phyloP scores from a whole-genome alignment of 768 basidiomycete species.

The Crucibulum laeve region DNA sequence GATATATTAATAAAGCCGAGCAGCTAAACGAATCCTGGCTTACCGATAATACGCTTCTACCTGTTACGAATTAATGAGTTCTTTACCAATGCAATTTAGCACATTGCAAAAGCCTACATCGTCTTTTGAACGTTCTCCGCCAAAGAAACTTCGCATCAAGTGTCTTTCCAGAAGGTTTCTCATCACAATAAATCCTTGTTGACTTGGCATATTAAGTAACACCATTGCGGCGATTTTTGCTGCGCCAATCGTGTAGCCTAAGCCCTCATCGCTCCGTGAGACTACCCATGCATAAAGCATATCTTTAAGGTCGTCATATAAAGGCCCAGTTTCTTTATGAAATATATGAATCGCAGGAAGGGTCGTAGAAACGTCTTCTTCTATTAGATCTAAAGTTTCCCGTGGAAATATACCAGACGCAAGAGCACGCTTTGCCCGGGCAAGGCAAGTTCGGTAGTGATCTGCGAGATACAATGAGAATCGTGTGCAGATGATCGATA shows the following conservation, averaged over 20 bases:
- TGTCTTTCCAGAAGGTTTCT: conserved; percentile 83
- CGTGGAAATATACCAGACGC: conserved; percentile 62
- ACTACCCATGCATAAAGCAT: conserved; percentile 88
- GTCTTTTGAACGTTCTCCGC: conserved; percentile 62
- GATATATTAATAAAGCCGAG: not conserved
- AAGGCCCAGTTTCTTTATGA: conserved; percentile 66
- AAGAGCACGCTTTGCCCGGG: conserved; percentile 71
- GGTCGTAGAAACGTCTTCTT: conserved; percentile 70
- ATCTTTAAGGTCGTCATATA: conserved; percentile 80
- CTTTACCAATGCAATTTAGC: conserved; percentile 1
- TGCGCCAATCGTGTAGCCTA: conserved; percentile 66
- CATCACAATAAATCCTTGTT: conserved; percentile 77
- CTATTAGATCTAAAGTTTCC: conserved; percentile 57
- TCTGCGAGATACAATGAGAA: conserved; percentile 35
- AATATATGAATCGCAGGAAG: conserved; percentile 81
- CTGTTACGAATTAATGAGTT: conserved; percentile 31
- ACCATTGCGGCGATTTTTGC: conserved; percentile 85
- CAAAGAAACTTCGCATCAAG: conserved; percentile 82
- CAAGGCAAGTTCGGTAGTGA: conserved; percentile 63
- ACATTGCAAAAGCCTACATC: conserved; percentile 57
- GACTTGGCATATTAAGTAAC: conserved; percentile 72
- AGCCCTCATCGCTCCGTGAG: conserved; percentile 75
- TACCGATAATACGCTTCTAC: conserved; percentile 91
- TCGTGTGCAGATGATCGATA: conserved; percentile 9
- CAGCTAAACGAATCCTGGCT: not conserved